Percentiles rank a stretch among this genome's conserved stretches.
phyloP scores from a whole-genome alignment of 2,329 filamentous ascomycete genomes.

The Aspergillus neoniger region DNA sequence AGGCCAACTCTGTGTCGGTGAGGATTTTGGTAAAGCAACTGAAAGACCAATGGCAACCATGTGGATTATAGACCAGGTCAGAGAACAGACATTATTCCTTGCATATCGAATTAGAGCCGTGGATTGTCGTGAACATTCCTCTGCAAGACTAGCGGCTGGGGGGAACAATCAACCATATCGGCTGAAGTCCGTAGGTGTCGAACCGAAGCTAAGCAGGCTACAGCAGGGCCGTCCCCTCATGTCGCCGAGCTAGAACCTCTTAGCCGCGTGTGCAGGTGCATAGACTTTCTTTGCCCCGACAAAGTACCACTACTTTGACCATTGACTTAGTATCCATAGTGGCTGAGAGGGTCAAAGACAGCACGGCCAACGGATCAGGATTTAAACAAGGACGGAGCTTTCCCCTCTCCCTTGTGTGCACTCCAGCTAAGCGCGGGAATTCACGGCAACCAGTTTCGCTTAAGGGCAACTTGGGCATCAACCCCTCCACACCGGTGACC shows the following conservation, averaged over 20 bases:
- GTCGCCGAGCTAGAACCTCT: constrained; percentile 1
- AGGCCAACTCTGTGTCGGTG: constrained; percentile 5
- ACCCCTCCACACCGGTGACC: constrained; percentile 21
- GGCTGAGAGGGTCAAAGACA: not conserved
- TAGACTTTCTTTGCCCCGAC: constrained; percentile 5
- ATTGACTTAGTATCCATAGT: not conserved
- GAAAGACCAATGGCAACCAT: not conserved
- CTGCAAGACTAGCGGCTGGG: not conserved
- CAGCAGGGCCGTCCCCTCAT: not conserved
- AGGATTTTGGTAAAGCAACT: not conserved
- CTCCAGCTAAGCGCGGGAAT: constrained; percentile 15
- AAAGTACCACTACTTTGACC: not conserved
- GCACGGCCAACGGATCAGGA: not conserved
- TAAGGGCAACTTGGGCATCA: constrained; percentile 24
- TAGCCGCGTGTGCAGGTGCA: constrained; percentile 2
- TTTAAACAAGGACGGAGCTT: not conserved
- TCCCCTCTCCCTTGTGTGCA: no score
- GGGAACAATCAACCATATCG: constrained; percentile 1
- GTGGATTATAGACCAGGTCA: constrained; percentile 3
- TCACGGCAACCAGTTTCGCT: constrained; percentile 23
- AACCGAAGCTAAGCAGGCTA: not conserved
- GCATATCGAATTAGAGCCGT: constrained; percentile 2
- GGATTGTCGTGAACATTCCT: not conserved
- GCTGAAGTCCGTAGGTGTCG: constrained; percentile 1
- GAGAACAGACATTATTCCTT: not conserved